phyloP scores from a whole-genome alignment of 1,284 basidiomycete species.

The Athelia psychrophila region DNA sequence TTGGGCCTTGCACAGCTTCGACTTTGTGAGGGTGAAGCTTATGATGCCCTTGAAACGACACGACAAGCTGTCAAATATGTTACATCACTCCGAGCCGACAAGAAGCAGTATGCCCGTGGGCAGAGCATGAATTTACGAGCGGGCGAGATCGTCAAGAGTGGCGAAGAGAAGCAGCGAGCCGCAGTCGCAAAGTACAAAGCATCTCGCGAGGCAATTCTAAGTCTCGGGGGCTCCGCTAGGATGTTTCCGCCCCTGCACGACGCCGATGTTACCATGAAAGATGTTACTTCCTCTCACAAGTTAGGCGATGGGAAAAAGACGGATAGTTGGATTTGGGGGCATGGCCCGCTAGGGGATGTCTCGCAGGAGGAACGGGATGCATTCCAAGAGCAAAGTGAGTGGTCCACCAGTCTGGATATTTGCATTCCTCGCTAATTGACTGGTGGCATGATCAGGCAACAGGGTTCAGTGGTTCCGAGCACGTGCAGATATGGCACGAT shows the following conservation, averaged over 20 bases:
- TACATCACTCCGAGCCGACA: neutral
- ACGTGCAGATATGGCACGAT: conserved; percentile 2
- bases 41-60: conserved; percentile 7
- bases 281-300: neutral
- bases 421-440: neutral
- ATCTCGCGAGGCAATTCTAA: neutral
- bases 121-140: neutral
- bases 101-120: neutral
- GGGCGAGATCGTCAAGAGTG: neutral
- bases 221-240: neutral
- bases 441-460: conserved; percentile 3
- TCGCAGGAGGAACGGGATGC: conserved; percentile 3
- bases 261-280: neutral
- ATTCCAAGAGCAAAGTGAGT: neutral
- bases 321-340: conserved; percentile 6
- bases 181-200: neutral
- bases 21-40: conserved; percentile 12
- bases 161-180: neutral
- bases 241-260: neutral
- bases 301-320: conserved; percentile 4
- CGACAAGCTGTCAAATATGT: neutral
- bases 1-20: conserved; percentile 4
- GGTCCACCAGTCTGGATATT: neutral
- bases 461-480: conserved; percentile 5
- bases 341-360: neutral